These are phyloP conservation scores for Mallotus japonicus DNA, from an alignment of 441 rosid species.

Conservation along the genomic window DNA sequence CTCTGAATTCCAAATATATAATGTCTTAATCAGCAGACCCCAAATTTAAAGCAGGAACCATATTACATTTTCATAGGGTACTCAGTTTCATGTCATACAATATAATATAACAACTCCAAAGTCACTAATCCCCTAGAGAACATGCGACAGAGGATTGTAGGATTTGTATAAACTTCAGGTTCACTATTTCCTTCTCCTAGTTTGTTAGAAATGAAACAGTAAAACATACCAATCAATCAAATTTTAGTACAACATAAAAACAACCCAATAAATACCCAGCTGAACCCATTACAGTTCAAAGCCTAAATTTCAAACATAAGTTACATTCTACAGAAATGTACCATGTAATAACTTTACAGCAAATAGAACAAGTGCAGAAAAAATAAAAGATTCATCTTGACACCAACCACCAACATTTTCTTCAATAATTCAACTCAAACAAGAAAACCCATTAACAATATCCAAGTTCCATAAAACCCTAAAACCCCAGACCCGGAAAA, in stretches of 20 bases:
- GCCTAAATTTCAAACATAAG: neutral
- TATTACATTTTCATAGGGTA: neutral
- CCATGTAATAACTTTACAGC: neutral
- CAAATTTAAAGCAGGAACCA: neutral
- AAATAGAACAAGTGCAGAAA: neutral
- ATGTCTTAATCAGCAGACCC: neutral
- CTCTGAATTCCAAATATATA: neutral
- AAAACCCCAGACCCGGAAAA: no score
- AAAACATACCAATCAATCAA: neutral
- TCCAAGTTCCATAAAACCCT: no score
- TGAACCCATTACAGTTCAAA: neutral
- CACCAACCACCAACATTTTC: neutral
- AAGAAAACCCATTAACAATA: neutral
- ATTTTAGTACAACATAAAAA: no score
- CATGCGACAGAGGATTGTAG: neutral
- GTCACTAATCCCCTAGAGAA: neutral
- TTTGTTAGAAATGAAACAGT: slow-evolving; percentile 24
- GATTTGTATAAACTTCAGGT: neutral
- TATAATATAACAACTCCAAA: neutral
- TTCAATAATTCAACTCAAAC: neutral
- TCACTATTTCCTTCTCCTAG: neutral
- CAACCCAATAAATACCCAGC: no score
- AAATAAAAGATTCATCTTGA: no score
- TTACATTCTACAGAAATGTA: neutral
- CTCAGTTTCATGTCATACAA: neutral